Base-by-base conservation (phyloP, 495 filamentous ascomycete species). In the Talaromyces liani region DNA sequence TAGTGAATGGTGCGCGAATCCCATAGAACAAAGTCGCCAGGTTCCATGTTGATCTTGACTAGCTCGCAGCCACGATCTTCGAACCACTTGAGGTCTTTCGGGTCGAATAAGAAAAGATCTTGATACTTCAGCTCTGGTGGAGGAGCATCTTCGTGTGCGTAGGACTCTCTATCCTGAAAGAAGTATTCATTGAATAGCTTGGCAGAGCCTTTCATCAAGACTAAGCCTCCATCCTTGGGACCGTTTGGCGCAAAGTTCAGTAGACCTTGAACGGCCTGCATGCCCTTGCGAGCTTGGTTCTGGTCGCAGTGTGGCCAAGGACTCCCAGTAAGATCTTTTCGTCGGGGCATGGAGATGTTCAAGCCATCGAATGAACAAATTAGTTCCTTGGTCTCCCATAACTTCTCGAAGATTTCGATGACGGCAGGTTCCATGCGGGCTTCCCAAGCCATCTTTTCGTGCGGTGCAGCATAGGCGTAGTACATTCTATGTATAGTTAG, bases 291-390 rank as follows among this genome's bases (percentile, higher is more conserved):
- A 29, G 71, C 58, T 12, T 70, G 75, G 62, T 72, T 72, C 65
- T 79, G 76, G 58, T 79, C 76, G 56, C 69, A 72, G 53, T 77
- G 76, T 8, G 75, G 76, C 75, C 76, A 77, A 7, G 72, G 71
- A 29, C 62, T 73, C 64, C 70, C 68, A 27, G 65, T 66, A 31
- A 73, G 58, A 54, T 69, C 71, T 63, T 69, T 75, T 20, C 71
- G 70, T 10, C 64, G 65, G 2, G 72, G 73, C 20, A 77, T 56
- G 4, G 72, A 71, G 39, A 73, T 65, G 29, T 78, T 78, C 61
- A 78, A 58, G 0, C 71, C 75, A 36, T 79, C 75, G 64, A 79
- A 79, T 3, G 75, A 78, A 14, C 24, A 62, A 24, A 79, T 65
- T 6, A 79, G 63, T 60, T 79, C 73, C 16, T 77, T 69, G 4